These are phyloP conservation scores for Colletotrichum tanaceti DNA, from an alignment of 2,329 filamentous ascomycete genomes.

Conservation along the genomic window DNA sequence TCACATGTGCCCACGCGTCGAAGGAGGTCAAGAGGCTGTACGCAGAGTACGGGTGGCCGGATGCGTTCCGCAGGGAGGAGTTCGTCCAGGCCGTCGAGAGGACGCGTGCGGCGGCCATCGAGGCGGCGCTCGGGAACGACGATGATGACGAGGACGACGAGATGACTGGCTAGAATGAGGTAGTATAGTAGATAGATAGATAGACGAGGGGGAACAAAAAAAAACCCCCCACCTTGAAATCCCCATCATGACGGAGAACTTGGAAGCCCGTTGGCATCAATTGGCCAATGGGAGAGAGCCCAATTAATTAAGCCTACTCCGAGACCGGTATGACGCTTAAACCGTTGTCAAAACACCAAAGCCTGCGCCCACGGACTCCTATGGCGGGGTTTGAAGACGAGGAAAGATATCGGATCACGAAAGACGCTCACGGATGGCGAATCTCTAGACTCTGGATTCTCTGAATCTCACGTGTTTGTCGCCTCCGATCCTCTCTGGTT, in stretches of 20 bases:
- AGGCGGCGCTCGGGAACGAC: slow-evolving; percentile 28
- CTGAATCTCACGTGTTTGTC: neutral
- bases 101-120: slow-evolving; percentile 24
- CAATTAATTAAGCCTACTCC: neutral
- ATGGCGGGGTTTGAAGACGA: neutral
- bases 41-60: slow-evolving; percentile 27
- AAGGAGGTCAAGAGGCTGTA: slow-evolving; percentile 31
- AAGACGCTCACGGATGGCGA: slow-evolving; percentile 21
- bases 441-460: neutral
- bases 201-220: neutral
- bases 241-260: neutral
- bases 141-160: slow-evolving; percentile 34
- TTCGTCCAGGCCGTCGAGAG: slow-evolving; percentile 34
- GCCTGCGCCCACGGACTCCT: neutral
- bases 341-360: neutral
- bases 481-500: neutral
- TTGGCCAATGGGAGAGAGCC: slow-evolving; percentile 16
- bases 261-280: neutral
- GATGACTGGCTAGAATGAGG: slow-evolving; percentile 31
- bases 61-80: slow-evolving; percentile 33
- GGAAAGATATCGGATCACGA: slow-evolving; percentile 31
- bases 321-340: neutral
- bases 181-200: too few relatives aligned
- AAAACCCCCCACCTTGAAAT: neutral
- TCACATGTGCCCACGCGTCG: too few relatives aligned